Base-by-base conservation (phyloP, 2,329 filamentous ascomycete species). In the Neospermospora avenae region DNA sequence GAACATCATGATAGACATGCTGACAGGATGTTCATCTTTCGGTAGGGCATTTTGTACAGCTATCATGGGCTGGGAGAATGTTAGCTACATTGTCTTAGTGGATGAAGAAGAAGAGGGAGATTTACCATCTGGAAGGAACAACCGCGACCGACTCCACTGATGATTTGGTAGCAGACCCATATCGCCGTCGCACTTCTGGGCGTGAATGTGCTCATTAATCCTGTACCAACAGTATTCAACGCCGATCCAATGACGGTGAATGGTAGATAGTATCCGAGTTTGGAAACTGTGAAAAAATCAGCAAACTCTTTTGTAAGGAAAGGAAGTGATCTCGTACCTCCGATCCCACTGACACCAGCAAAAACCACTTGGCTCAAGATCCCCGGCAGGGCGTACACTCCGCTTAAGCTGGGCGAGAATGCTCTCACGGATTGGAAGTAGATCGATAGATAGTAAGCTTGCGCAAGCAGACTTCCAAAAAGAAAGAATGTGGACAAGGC, bases 401-500 rank as follows among this genome's bases (percentile, higher is more conserved):
- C 77, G 4, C 74, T 75, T 55, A 69, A 53, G 2, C 69, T 71
- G 3, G 76, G 73, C 37, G 63, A 67, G 44, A 71, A 68, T 13
- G 71, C 73, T 57, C 72, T 74, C 59, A 81, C 74, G 31, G 75
- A 73, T 70, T 82, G 78, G 68, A 82, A 80, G 71, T 78, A 81
- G 58, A 81, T 73, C 1, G 80, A 77, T 7, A 81, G 68, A 57
- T 79, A 80, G 67, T 76, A 79, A 53, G 85, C 22, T 2, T 41
- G 20, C 3, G 39, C 51, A 3, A 68, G 28, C 46, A 65, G 37
- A 16, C 18, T 44, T 7, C 60, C 65, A 25, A 63, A 60, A 18
- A 62, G 62, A 46, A 65, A 67, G 11, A 55, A 49, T 7, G 59
- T 63, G 24, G 48, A 25, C 6, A 68, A 2, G 10, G 58, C 64